A percentile compares a stretch with the other conserved stretches of the same genome.
Conservation (phyloP, 306 rosid genomes). For the Pueraria montana region DNA sequence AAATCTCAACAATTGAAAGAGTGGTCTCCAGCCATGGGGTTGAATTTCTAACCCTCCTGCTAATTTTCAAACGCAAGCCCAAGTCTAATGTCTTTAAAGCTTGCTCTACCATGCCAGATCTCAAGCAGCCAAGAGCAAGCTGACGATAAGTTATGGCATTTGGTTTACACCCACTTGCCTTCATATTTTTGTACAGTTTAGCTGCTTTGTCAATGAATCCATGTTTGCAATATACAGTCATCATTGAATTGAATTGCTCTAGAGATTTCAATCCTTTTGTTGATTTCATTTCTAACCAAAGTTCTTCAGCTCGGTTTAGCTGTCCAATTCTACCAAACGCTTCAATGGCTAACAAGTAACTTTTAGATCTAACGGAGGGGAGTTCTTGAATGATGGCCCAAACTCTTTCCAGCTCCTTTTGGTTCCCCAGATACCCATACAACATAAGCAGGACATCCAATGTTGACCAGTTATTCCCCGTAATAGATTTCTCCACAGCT, state of each 20-base stretch:
- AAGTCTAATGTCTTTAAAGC: constrained; percentile 75
- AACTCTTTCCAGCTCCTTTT: constrained; percentile 73
- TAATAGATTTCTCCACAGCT: constrained; percentile 72
- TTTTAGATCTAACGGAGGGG: constrained; percentile 79
- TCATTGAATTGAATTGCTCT: constrained; percentile 82
- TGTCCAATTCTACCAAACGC: constrained; percentile 84
- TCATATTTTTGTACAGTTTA: constrained; percentile 66
- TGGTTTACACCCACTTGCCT: constrained; percentile 73
- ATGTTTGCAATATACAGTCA: constrained; percentile 78
- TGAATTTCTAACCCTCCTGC: constrained; percentile 71
- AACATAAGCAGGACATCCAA: constrained; percentile 76
- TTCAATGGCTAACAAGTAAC: constrained; percentile 82
- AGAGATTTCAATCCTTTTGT: constrained; percentile 67
- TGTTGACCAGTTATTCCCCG: constrained; percentile 87
- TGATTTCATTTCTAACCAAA: constrained; percentile 85
- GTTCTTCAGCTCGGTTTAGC: constrained; percentile 76
- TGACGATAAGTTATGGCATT: constrained; percentile 86
- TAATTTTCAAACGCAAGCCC: constrained; percentile 59
- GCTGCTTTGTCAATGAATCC: constrained; percentile 76
- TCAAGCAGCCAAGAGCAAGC: constrained; percentile 88
- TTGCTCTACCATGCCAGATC: constrained; percentile 72
- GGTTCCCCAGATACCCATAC: constrained; percentile 82
- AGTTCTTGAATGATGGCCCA: constrained; percentile 72
- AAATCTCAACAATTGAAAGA: constrained; percentile 68
- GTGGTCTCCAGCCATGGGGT: constrained; percentile 95